phyloP scores from a whole-genome alignment of 371 early-diverging fungal genomes.

The Mucor piriformis region DNA sequence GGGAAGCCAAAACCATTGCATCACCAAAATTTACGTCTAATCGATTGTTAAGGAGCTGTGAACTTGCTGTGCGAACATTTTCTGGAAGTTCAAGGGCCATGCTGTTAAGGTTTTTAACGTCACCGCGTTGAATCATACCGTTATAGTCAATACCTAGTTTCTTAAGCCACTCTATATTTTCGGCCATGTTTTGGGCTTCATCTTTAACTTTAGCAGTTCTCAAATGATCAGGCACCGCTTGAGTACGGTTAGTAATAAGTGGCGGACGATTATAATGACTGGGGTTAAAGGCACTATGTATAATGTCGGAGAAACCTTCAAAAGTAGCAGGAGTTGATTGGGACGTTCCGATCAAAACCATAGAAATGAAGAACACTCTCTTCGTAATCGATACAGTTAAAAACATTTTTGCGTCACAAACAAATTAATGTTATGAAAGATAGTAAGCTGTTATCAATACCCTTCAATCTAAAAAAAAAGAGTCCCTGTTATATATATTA shows the following conservation, averaged over 20 bases:
- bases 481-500: no score
- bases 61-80: slow-evolving; percentile 4
- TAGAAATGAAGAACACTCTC: slow-evolving; percentile 4
- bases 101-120: slow-evolving; percentile 1
- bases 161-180: background rate
- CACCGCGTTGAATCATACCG: background rate
- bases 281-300: background rate
- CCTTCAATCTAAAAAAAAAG: no score
- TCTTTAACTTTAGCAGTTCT: background rate
- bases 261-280: slow-evolving; percentile 3
- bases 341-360: slow-evolving; percentile 1
- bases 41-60: background rate
- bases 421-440: background rate
- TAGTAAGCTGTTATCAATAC: background rate
- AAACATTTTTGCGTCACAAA: background rate
- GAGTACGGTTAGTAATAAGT: slow-evolving; percentile 11
- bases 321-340: slow-evolving; percentile 6
- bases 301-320: background rate
- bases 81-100: slow-evolving; percentile 14
- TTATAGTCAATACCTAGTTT: no score
- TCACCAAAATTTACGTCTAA: no score
- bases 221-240: background rate
- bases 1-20: slow-evolving; percentile 1
- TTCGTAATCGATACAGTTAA: slow-evolving; percentile 15
- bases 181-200: background rate